phyloP scores from a whole-genome alignment of 2,329 filamentous ascomycete species.

The Aspergillus ochraceoroseus region DNA sequence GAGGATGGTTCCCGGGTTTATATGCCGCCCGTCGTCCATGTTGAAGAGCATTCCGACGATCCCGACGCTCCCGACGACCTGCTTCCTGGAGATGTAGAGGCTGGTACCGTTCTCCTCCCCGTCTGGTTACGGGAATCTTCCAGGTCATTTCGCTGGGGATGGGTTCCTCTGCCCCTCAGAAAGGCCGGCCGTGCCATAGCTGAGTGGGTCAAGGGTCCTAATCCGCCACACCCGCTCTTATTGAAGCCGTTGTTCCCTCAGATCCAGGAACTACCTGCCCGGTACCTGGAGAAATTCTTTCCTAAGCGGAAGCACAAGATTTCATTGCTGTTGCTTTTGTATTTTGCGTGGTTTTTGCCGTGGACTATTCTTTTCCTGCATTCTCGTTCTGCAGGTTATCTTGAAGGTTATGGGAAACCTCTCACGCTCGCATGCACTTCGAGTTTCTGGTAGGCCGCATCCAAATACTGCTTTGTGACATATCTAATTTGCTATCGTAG shows the following conservation, averaged over 20 bases:
- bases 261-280: constrained; percentile 46
- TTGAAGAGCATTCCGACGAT: constrained; percentile 33
- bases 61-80: constrained; percentile 35
- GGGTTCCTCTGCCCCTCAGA: constrained; percentile 46
- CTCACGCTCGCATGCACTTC: constrained; percentile 44
- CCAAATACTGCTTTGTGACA: neutral
- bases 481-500: constrained; percentile 23
- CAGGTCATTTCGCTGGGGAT: constrained; percentile 45
- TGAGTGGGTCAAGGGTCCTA: constrained; percentile 47
- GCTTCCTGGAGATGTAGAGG: constrained; percentile 29
- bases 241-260: constrained; percentile 46
- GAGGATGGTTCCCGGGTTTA: constrained; percentile 33
- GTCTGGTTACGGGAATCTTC: constrained; percentile 48
- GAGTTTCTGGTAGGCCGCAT: constrained; percentile 41
- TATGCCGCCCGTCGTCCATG: constrained; percentile 33
- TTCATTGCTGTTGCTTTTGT: constrained; percentile 40
- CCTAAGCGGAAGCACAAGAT: constrained; percentile 47
- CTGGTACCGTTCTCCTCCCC: constrained; percentile 32
- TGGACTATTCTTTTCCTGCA: constrained; percentile 46
- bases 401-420: constrained; percentile 47
- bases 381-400: constrained; percentile 45
- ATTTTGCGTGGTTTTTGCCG: constrained; percentile 46
- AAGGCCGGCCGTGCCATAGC: constrained; percentile 43
- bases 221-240: constrained; percentile 44
- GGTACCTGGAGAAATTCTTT: constrained; percentile 42